phyloP scores from a whole-genome alignment of 805 yeast species.

The Pichia exigua region DNA sequence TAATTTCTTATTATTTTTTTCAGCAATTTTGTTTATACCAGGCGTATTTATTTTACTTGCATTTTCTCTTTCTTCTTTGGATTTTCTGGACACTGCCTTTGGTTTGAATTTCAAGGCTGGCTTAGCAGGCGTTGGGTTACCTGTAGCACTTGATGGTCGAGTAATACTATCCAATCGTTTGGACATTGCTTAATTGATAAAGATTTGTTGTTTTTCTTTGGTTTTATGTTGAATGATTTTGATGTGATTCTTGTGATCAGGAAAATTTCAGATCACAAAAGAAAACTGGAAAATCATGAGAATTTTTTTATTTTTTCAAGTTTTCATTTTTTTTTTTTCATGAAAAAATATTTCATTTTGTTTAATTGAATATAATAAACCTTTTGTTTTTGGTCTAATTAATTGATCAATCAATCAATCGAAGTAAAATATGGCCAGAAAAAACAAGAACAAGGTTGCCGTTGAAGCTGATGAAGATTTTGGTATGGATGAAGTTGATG shows the following conservation, averaged over 20 bases:
- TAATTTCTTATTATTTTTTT: conserved; percentile 2
- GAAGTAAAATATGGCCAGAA: conserved; percentile 10
- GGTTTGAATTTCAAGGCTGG: conserved; percentile 74
- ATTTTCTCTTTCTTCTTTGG: conserved; percentile 77
- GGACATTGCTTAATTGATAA: conserved; percentile 10
- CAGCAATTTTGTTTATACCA: conserved; percentile 28
- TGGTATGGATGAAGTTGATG: conserved; percentile 62
- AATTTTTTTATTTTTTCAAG: too few relatives aligned
- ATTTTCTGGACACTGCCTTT: conserved; percentile 74
- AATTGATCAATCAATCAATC: neutral
- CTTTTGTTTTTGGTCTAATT: neutral
- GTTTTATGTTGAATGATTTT: neutral
- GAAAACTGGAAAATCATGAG: neutral
- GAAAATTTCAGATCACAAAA: neutral
- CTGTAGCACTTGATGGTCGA: conserved; percentile 17
- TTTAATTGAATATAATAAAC: too few relatives aligned
- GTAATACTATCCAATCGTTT: conserved; percentile 33
- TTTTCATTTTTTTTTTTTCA: neutral
- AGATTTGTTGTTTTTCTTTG: neutral
- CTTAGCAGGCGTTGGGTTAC: conserved; percentile 22
- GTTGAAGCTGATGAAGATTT: conserved; percentile 25
- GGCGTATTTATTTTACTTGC: conserved; percentile 44
- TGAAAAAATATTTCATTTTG: neutral
- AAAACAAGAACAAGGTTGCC: neutral
- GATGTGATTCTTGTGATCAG: neutral